A percentile compares a stretch with the other conserved stretches of the same genome.
Conservation (phyloP, 176 grass and related monocot genomes). For the Raddia distichophylla region DNA sequence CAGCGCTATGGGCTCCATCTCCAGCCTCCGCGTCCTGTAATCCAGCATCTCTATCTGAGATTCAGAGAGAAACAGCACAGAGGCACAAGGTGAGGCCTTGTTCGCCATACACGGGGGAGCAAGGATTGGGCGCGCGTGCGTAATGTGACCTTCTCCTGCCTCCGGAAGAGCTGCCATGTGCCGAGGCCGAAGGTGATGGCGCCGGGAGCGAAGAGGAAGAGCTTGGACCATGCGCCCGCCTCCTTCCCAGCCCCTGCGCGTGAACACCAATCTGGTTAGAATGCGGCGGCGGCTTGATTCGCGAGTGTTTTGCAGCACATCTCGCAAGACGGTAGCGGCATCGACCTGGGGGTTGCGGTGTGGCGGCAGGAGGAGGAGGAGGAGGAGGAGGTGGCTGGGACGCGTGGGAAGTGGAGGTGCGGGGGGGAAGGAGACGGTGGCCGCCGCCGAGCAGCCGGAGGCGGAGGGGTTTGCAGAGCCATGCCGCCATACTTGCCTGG, state of each 20-base stretch:
- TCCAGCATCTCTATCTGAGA: constrained; percentile 94
- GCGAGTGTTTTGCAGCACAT: constrained; percentile 29
- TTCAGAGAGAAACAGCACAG: constrained; percentile 15
- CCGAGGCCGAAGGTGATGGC: constrained; percentile 96
- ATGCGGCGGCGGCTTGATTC: constrained; percentile 21
- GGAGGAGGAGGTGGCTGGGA: constrained; percentile 32
- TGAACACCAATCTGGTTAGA: constrained; percentile 18
- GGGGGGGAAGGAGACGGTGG: constrained; percentile 32
- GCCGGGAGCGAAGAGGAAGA: constrained; percentile 89
- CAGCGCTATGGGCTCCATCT: constrained; percentile 77
- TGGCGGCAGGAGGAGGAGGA: constrained; percentile 34
- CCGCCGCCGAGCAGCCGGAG: constrained; percentile 36
- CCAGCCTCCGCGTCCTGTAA: constrained; percentile 82
- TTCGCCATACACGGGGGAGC: neutral
- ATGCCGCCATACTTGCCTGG: constrained; percentile 59
- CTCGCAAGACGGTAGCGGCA: constrained; percentile 26
- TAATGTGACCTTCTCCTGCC: constrained; percentile 80
- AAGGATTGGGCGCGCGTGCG: neutral
- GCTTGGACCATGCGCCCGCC: constrained; percentile 68
- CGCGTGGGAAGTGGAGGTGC: constrained; percentile 42
- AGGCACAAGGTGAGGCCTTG: constrained; percentile 20
- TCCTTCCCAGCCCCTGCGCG: constrained; percentile 63
- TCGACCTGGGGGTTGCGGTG: constrained; percentile 44
- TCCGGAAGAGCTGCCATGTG: constrained; percentile 93
- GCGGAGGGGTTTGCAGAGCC: constrained; percentile 59